A percentile compares a stretch with the other conserved stretches of the same genome.
phyloP scores from a whole-genome alignment of 2,329 filamentous ascomycete species.

The Emergomyces orientalis region DNA sequence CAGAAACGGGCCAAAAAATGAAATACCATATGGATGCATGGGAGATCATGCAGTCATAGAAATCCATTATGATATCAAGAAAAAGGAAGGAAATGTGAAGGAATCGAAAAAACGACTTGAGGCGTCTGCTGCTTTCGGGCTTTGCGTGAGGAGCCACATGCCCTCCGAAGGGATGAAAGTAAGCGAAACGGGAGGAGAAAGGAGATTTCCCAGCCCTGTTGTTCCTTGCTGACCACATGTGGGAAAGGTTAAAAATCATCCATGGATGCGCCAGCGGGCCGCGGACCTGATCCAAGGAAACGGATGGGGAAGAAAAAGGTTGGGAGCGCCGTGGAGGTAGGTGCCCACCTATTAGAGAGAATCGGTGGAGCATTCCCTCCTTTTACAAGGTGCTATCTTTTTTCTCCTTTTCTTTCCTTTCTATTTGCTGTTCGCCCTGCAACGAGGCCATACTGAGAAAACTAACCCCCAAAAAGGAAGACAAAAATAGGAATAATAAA shows the following conservation, averaged over 20 bases:
- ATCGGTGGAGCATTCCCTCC: not conserved
- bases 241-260: not conserved
- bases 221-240: not conserved
- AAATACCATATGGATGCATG: not conserved
- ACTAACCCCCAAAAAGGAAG: not conserved
- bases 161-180: not conserved
- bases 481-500: not conserved
- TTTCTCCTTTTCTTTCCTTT: not conserved
- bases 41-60: not conserved
- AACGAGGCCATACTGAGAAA: not conserved
- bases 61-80: not conserved
- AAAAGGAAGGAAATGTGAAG: not conserved
- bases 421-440: not conserved
- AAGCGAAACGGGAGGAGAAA: not conserved
- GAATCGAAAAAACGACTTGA: not conserved
- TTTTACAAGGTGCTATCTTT: not conserved
- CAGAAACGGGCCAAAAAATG: not conserved
- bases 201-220: not conserved
- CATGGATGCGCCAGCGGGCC: not conserved
- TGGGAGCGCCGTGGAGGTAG: not conserved
- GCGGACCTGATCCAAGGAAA: constrained; percentile 1
- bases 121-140: not conserved
- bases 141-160: not conserved
- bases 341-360: not conserved
- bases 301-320: not conserved